phyloP scores from a whole-genome alignment of 257 asterid genomes.

The Solanum rostratum region DNA sequence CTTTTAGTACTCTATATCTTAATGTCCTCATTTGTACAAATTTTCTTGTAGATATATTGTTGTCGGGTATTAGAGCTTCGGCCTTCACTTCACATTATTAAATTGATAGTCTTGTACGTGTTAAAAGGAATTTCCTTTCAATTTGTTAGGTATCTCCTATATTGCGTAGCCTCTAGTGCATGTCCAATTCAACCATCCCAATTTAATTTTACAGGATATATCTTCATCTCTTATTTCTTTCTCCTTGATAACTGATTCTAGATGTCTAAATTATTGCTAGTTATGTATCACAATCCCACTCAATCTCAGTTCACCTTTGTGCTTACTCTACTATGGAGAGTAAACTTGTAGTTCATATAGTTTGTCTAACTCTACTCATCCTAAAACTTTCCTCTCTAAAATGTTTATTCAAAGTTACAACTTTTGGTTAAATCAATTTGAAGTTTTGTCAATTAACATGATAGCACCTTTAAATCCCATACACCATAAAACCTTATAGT shows the following conservation, averaged over 20 bases:
- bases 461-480: not conserved
- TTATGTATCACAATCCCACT: not conserved
- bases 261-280: not conserved
- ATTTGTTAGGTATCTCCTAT: not conserved
- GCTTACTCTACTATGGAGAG: not conserved
- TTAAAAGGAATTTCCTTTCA: not conserved
- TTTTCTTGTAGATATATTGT: not conserved
- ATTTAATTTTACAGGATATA: too few relatives aligned
- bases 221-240: too few relatives aligned
- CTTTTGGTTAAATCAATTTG: not conserved
- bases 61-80: not conserved
- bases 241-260: not conserved
- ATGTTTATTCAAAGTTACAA: not conserved
- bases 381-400: not conserved
- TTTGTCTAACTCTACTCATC: not conserved
- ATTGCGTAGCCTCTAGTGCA: not conserved
- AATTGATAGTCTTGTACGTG: not conserved
- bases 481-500: not conserved
- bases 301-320: not conserved
- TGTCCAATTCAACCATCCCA: not conserved
- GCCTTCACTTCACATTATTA: not conserved
- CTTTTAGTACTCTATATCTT: not conserved
- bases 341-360: not conserved
- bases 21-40: not conserved
- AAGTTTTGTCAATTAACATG: not conserved